Evolutionary conservation across 2,329 filamentous ascomycete species (phyloP).

Genomic region (Hirsutella minnesotensis): DNA sequence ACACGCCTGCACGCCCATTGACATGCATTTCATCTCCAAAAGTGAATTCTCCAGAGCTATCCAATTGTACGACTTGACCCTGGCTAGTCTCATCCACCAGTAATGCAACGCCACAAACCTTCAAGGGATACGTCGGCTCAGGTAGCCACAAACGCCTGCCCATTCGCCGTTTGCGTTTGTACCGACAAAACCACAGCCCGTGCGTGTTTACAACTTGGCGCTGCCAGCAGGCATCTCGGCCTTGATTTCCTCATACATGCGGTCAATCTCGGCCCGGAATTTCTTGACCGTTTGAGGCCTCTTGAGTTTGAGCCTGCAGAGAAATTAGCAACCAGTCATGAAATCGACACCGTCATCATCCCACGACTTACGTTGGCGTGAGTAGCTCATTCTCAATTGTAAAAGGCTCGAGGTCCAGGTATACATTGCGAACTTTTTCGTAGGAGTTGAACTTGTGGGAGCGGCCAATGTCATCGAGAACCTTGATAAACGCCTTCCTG

Average conservation of each 20-base stretch:
- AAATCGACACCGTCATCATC: not conserved
- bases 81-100: no score
- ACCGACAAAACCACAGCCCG: not conserved
- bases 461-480: slow-evolving; percentile 67
- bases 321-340: slow-evolving; percentile 7
- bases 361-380: slow-evolving; percentile 68
- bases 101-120: no score
- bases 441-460: slow-evolving; percentile 86
- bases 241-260: slow-evolving; percentile 44
- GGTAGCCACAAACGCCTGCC: no score
- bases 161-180: not conserved
- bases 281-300: slow-evolving; percentile 42
- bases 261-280: slow-evolving; percentile 40
- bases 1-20: no score
- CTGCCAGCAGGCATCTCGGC: slow-evolving; percentile 22
- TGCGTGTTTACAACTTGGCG: slow-evolving; percentile 30
- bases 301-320: slow-evolving; percentile 45
- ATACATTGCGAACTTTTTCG: slow-evolving; percentile 65
- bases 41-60: no score
- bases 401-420: slow-evolving; percentile 79
- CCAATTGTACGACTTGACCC: no score
- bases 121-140: no score
- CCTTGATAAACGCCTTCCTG: slow-evolving; percentile 60
- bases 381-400: slow-evolving; percentile 84
- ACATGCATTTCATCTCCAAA: no score